Percentiles rank a stretch among this genome's conserved stretches.
Conservation (phyloP, 2,329 filamentous ascomycete genomes). For the Fusarium nygamai region DNA sequence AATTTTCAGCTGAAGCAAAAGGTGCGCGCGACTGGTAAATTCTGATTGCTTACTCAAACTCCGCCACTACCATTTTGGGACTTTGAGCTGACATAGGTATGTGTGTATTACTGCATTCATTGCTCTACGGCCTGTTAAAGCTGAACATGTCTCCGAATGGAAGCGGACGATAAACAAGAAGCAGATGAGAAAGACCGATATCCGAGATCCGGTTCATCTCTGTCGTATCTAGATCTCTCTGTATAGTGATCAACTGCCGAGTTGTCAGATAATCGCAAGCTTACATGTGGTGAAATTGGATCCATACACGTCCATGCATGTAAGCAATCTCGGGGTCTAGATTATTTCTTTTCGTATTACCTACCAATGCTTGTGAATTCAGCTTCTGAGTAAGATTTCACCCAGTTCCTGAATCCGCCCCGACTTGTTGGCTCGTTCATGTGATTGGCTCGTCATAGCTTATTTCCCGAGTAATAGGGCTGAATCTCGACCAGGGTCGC, state of each 20-base stretch:
- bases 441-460: not conserved
- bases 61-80: not conserved
- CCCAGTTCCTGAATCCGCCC: not conserved
- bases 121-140: not conserved
- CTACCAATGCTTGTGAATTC: not conserved
- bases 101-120: not conserved
- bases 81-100: not conserved
- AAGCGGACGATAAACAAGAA: not conserved
- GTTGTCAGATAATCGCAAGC: not conserved
- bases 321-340: not conserved
- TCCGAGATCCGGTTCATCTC: not conserved
- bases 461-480: conserved; percentile 11
- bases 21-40: not conserved
- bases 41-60: not conserved
- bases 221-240: not conserved
- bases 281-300: not conserved
- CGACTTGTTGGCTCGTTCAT: not conserved
- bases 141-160: not conserved
- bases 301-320: not conserved
- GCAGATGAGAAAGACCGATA: not conserved
- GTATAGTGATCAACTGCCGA: not conserved
- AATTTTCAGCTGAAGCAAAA: not conserved
- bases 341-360: not conserved
- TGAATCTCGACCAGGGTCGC: conserved; percentile 19
- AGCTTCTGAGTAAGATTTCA: not conserved